A percentile compares a stretch with the other conserved stretches of the same genome.
Evolutionary conservation across 345 rosid species (phyloP).

Genomic region (Geranium rotundifolium): DNA sequence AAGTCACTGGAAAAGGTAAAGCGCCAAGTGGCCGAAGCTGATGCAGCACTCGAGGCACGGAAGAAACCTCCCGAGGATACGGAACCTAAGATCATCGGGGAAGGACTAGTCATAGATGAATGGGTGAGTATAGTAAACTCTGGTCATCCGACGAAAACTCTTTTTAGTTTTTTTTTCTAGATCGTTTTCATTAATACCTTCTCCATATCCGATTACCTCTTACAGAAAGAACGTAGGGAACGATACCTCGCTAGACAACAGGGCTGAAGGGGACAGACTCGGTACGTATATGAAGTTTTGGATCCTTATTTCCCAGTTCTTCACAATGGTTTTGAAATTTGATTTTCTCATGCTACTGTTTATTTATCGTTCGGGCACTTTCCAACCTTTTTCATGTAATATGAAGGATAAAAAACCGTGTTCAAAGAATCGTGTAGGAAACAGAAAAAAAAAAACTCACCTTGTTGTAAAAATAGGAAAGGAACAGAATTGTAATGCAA

Average conservation of each 20-base stretch:
- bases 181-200: background rate
- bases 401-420: background rate
- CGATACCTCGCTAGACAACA: constrained; percentile 91
- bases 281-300: constrained; percentile 13
- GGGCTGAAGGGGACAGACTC: constrained; percentile 62
- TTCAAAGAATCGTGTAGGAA: background rate
- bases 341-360: background rate
- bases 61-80: constrained; percentile 78
- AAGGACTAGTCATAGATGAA: constrained; percentile 99
- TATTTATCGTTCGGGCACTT: background rate
- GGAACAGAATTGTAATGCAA: background rate
- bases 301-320: background rate
- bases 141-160: background rate
- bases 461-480: background rate
- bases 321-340: too few species aligned
- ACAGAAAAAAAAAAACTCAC: background rate
- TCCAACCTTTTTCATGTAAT: background rate
- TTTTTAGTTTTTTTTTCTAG: too few species aligned
- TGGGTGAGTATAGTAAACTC: constrained; percentile 50
- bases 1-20: constrained; percentile 80
- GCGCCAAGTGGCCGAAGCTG: constrained; percentile 79
- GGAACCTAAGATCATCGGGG: constrained; percentile 79
- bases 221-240: constrained; percentile 91
- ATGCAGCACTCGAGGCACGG: constrained; percentile 69
- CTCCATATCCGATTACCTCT: background rate